Conservation (phyloP, 2,329 filamentous ascomycete genomes). For the Uncinocarpus reesii region DNA sequence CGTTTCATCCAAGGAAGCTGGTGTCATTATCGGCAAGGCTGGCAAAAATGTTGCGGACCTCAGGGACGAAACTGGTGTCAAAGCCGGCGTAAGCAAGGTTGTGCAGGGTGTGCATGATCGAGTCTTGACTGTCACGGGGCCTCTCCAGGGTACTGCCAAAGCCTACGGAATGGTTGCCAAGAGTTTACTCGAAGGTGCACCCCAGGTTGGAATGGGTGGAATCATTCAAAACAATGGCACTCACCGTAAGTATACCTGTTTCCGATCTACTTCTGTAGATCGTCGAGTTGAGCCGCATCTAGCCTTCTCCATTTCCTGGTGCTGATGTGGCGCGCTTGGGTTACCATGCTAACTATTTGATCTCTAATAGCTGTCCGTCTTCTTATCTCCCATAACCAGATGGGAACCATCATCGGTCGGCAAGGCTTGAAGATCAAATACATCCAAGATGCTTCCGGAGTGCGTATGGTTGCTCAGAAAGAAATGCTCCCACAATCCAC, state of each 20-base stretch:
- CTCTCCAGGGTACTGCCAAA: constrained; percentile 76
- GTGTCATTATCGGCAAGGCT: constrained; percentile 97
- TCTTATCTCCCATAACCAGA: constrained; percentile 98
- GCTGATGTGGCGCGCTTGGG: too few relatives aligned
- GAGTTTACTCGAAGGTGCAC: constrained; percentile 82
- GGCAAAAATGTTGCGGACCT: constrained; percentile 97
- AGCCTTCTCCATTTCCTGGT: too few relatives aligned
- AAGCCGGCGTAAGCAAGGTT: constrained; percentile 96
- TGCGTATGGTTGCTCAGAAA: constrained; percentile 98
- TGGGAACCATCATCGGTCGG: constrained; percentile 97
- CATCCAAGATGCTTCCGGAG: constrained; percentile 91
- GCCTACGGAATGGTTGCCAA: constrained; percentile 91
- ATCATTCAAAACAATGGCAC: constrained; percentile 78
- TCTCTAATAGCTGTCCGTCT: constrained; percentile 70
- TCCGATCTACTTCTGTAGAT: too few relatives aligned
- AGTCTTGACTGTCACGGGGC: constrained; percentile 87
- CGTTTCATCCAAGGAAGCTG: constrained; percentile 96
- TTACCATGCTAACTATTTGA: constrained; percentile 19
- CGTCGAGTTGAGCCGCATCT: too few relatives aligned
- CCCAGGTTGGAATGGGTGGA: constrained; percentile 92
- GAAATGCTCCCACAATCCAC: constrained; percentile 99
- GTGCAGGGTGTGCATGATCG: constrained; percentile 96
- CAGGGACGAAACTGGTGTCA: constrained; percentile 93
- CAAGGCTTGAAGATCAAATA: constrained; percentile 98
- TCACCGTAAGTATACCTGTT: constrained; percentile 79